Evolutionary conservation across 495 filamentous ascomycete species (phyloP), one percentile per base, ranked within the genome.

Genomic region (Friedmanniomyces endolithicus): DNA sequence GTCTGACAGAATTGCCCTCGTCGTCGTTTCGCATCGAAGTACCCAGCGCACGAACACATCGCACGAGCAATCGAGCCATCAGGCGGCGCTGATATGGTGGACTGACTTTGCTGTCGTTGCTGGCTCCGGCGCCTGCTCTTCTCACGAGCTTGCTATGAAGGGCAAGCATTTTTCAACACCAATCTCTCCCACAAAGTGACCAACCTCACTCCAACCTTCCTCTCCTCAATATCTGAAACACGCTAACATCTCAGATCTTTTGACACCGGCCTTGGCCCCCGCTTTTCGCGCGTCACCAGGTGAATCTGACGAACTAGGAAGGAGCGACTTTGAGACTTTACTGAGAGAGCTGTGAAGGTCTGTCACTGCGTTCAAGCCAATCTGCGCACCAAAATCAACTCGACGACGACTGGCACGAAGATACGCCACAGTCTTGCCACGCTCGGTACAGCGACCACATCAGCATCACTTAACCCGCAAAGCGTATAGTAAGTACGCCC

Each of bases 121-220:
- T 12, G 11, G 44, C 8, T 16, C 6, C 19, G 24, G 24, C 12
- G 34, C 25, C 29, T 14, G 16, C 19, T 11, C 29, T 2, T 24
- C 47, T 22, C 47, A 50, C 34, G 47, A 33, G 47, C 47, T 33
- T 34, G 47, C 29, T 50, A 50, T 9, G 6, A 25, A 50, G 47
- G 47, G 27, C 27, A 31, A 31, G n/a, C 46, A 25, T 12, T 24
- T n/a, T n/a, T n/a, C n/a, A n/a, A n/a, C 24, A 50, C 47, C n/a
- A 11, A 33, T 17, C 24, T 2, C 25, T 19, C 29, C 16, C 14
- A 33, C 29, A 11, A 6, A 31, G 29, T 31, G 17, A 11, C 34
- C 7, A 47, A 23, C 20, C 23, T 27, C 44, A 47, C 17, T 3
- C 9, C 16, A 47, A 3, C 44, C 9, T 16, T 11, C 44, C 19